Evolutionary conservation across 352 stramenopile genomes (phyloP).

Genomic region (Globisporangium heterothallicum): DNA sequence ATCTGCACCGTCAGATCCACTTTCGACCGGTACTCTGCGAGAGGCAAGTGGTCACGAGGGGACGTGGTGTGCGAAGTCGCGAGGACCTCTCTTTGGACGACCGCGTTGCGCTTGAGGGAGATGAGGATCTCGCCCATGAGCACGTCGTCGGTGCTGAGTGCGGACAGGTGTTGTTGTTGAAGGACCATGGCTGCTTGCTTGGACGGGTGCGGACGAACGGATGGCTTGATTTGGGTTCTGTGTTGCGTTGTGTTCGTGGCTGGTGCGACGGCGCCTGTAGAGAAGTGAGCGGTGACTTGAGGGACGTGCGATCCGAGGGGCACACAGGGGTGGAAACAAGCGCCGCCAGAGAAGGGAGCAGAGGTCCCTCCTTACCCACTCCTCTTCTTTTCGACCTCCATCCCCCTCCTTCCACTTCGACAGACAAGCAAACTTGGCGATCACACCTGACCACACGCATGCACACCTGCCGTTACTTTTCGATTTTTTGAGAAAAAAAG

Average conservation of each 20-base stretch:
- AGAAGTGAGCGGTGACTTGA: constrained; percentile 11
- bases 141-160: constrained; percentile 55
- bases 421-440: too few species aligned
- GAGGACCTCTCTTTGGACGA: constrained; percentile 13
- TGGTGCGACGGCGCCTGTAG: constrained; percentile 5
- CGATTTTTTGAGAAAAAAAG: too few species aligned
- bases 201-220: background rate
- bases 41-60: too few species aligned
- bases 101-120: constrained; percentile 51
- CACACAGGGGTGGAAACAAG: too few species aligned
- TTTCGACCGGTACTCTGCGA: constrained; percentile 50
- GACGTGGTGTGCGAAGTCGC: constrained; percentile 3
- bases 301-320: too few species aligned
- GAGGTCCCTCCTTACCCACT: constrained; percentile 5
- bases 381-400: background rate
- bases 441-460: too few species aligned
- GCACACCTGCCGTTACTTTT: constrained; percentile 6
- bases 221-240: too few species aligned
- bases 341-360: too few species aligned
- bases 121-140: constrained; percentile 79
- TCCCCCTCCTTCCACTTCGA: too few species aligned
- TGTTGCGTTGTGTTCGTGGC: background rate
- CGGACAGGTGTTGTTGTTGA: background rate
- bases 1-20: constrained; percentile 45
- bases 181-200: constrained; percentile 1